phyloP scores from a whole-genome alignment of 1,139 yeast species.

The Yamadazyma buinensis region DNA sequence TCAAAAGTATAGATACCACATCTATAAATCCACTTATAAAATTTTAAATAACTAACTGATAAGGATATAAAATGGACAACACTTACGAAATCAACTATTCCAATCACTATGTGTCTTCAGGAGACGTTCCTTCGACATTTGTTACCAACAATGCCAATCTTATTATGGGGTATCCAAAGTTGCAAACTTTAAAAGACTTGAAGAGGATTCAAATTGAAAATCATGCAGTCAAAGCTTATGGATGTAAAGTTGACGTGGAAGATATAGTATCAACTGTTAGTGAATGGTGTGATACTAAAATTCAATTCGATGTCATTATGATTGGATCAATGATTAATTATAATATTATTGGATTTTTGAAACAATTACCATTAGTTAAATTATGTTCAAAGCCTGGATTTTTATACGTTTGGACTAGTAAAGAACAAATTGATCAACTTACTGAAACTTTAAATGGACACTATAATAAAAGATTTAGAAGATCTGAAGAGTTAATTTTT shows the following conservation, averaged over 20 bases:
- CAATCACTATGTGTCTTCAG: constrained; percentile 62
- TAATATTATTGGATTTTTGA: constrained; percentile 59
- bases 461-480: constrained; percentile 75
- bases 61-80: neutral
- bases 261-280: constrained; percentile 55
- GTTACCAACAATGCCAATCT: constrained; percentile 65
- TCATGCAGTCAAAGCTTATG: constrained; percentile 62
- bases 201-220: constrained; percentile 47
- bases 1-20: constrained; percentile 1
- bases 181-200: constrained; percentile 61
- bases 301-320: constrained; percentile 87
- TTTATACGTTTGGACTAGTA: constrained; percentile 81
- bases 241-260: constrained; percentile 51
- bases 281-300: constrained; percentile 55
- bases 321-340: constrained; percentile 80
- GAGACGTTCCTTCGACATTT: constrained; percentile 52
- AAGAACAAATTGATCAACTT: constrained; percentile 63
- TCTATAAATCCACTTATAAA: neutral
- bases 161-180: constrained; percentile 80
- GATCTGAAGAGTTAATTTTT: constrained; percentile 83
- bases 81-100: constrained; percentile 61
- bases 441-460: constrained; percentile 52
- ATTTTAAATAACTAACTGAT: neutral
- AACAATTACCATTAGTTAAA: constrained; percentile 64
- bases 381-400: constrained; percentile 84